A percentile compares a stretch with the other conserved stretches of the same genome.
phyloP scores from a whole-genome alignment of 108 stramenopile genomes.

The Nitzschia inconspicua region DNA sequence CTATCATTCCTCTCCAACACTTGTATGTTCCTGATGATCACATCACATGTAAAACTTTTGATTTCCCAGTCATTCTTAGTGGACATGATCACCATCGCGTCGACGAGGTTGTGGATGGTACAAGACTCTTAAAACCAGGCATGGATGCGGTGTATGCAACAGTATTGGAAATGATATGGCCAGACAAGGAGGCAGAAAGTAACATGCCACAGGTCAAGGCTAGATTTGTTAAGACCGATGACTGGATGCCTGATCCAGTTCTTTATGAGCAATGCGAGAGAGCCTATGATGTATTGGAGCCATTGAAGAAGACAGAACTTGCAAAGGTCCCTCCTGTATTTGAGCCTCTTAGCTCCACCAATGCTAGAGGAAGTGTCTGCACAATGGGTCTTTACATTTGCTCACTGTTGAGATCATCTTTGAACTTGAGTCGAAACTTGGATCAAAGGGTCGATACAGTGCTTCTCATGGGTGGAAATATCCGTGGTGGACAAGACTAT shows the following conservation, averaged over 20 bases:
- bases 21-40: constrained; percentile 46
- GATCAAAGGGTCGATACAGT: constrained; percentile 22
- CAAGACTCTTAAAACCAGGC: constrained; percentile 45
- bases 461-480: constrained; percentile 33
- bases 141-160: constrained; percentile 41
- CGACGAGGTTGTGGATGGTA: constrained; percentile 46
- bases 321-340: constrained; percentile 32
- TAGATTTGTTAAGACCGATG: constrained; percentile 26
- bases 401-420: constrained; percentile 24
- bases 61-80: constrained; percentile 46
- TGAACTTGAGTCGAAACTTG: constrained; percentile 18
- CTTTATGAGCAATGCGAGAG: constrained; percentile 21
- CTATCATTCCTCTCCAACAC: constrained; percentile 49
- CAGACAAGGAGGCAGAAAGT: background rate
- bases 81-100: constrained; percentile 56
- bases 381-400: constrained; percentile 46
- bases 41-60: constrained; percentile 39
- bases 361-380: constrained; percentile 32
- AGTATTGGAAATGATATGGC: constrained; percentile 40
- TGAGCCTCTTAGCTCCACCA: constrained; percentile 32
- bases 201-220: constrained; percentile 22
- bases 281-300: constrained; percentile 43
- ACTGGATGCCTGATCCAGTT: constrained; percentile 31
- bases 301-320: constrained; percentile 41
- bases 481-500: constrained; percentile 39